These are phyloP conservation scores for Phyllosticta capitalensis DNA, from an alignment of 2,329 filamentous ascomycete genomes.

Conservation along the genomic window DNA sequence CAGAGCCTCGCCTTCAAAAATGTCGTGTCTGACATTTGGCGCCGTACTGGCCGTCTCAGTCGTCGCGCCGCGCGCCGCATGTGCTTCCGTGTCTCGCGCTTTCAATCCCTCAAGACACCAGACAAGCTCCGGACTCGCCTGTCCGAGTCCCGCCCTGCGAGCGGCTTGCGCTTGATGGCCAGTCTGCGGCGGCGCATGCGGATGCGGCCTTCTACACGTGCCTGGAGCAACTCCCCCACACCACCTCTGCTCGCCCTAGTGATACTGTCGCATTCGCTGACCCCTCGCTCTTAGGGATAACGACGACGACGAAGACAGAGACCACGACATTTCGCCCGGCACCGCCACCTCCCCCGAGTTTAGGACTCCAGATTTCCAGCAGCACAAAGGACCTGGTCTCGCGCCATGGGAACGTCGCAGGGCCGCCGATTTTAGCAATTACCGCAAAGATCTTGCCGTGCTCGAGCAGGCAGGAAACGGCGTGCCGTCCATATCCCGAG, in stretches of 20 bases:
- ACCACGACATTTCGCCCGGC: conserved; percentile 34
- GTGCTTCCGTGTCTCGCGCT: conserved; percentile 9
- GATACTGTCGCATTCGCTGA: conserved; percentile 14
- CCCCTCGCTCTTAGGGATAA: conserved; percentile 13
- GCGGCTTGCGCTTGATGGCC: background rate
- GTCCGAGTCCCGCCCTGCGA: background rate
- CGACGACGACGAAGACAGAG: conserved; percentile 32
- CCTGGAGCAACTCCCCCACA: background rate
- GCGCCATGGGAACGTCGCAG: conserved; percentile 46
- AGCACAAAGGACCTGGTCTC: conserved; percentile 21
- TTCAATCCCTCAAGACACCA: conserved; percentile 1
- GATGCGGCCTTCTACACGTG: conserved; percentile 10
- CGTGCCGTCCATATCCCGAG: conserved; percentile 49
- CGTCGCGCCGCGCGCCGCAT: conserved; percentile 7
- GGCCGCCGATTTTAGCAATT: conserved; percentile 55
- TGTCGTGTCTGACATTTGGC: conserved; percentile 17
- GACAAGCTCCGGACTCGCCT: conserved; percentile 5
- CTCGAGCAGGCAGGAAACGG: conserved; percentile 52
- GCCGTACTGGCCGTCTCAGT: conserved; percentile 1
- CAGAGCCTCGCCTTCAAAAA: conserved; percentile 8
- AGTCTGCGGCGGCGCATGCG: conserved; percentile 4
- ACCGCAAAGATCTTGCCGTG: conserved; percentile 62
- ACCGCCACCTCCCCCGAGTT: conserved; percentile 24
- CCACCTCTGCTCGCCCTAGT: background rate
- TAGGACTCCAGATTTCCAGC: conserved; percentile 27